Evolutionary conservation across 23 red algal species (phyloP).

Genomic region (Gracilaria vermiculophylla): DNA sequence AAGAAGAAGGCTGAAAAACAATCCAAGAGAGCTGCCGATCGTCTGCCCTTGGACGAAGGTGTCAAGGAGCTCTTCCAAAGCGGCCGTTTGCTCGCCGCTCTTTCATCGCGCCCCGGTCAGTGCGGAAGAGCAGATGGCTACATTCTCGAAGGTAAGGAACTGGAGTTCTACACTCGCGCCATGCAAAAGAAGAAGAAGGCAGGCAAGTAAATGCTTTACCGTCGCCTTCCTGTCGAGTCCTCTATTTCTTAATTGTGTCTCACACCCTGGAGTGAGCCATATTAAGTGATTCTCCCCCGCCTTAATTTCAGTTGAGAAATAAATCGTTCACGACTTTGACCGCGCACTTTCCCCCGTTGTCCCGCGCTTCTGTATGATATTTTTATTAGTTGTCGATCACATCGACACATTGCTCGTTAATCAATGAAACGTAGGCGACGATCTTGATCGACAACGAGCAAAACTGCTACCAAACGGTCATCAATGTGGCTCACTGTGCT

Average conservation of each 20-base stretch:
- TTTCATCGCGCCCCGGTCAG: slow-evolving; percentile 93
- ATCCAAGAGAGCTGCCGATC: slow-evolving; percentile 69
- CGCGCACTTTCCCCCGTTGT: background rate
- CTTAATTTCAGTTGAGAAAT: background rate
- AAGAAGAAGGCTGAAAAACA: slow-evolving; percentile 59
- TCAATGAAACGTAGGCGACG: no score
- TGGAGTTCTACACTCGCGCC: slow-evolving; percentile 92
- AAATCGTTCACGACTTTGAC: background rate
- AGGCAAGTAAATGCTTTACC: slow-evolving; percentile 40
- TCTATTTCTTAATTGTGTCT: slow-evolving; percentile 31
- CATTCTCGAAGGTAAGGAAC: slow-evolving; percentile 92
- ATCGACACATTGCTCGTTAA: no score
- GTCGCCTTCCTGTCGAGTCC: background rate
- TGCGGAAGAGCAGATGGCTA: slow-evolving; percentile 96
- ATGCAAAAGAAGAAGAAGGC: slow-evolving; percentile 98
- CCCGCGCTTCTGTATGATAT: background rate
- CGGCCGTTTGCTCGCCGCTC: slow-evolving; percentile 81
- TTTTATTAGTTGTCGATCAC: no score
- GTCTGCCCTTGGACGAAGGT: slow-evolving; percentile 57
- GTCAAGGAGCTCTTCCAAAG: slow-evolving; percentile 87
- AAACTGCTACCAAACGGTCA: no score
- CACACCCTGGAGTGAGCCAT: slow-evolving; percentile 21
- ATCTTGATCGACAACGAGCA: no score
- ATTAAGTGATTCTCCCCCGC: background rate
- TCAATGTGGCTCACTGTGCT: no score